Percentiles rank a stretch among this genome's conserved stretches.
These are phyloP conservation scores for Quercus aquifolioides DNA, from an alignment of 306 rosid species.

Conservation along the genomic window DNA sequence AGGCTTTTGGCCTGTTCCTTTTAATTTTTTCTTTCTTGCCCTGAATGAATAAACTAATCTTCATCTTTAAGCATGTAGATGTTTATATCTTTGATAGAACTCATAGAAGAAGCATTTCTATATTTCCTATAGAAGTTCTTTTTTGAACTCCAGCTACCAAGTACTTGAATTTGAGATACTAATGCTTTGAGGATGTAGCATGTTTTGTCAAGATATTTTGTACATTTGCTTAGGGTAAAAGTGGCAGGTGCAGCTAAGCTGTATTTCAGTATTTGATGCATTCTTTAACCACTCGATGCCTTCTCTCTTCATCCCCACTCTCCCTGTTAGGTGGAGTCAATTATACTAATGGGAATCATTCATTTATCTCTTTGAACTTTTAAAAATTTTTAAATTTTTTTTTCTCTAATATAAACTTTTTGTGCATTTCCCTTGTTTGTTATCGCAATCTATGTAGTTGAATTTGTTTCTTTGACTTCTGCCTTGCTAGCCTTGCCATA, in stretches of 20 bases:
- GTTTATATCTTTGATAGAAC: not conserved
- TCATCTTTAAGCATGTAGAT: not conserved
- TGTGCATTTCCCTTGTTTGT: not conserved
- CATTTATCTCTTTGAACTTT: not conserved
- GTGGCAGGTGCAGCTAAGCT: not conserved
- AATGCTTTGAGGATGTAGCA: not conserved
- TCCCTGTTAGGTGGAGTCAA: not conserved
- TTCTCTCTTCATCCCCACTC: not conserved
- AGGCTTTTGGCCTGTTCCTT: not conserved
- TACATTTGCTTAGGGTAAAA: not conserved
- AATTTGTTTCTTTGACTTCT: not conserved
- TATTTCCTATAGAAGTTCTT: not conserved
- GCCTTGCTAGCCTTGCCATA: no score
- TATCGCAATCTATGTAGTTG: not conserved
- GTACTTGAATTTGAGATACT: not conserved
- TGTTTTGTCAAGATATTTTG: not conserved
- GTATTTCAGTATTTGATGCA: not conserved
- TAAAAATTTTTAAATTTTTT: not conserved
- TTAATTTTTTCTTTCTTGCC: not conserved
- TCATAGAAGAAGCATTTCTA: not conserved
- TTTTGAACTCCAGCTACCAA: not conserved
- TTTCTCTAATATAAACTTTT: not conserved
- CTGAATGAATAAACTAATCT: not conserved
- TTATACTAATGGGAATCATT: not conserved
- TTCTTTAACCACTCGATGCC: not conserved